phyloP scores from a whole-genome alignment of 2,329 filamentous ascomycete species.

The Boeremia exigua region DNA sequence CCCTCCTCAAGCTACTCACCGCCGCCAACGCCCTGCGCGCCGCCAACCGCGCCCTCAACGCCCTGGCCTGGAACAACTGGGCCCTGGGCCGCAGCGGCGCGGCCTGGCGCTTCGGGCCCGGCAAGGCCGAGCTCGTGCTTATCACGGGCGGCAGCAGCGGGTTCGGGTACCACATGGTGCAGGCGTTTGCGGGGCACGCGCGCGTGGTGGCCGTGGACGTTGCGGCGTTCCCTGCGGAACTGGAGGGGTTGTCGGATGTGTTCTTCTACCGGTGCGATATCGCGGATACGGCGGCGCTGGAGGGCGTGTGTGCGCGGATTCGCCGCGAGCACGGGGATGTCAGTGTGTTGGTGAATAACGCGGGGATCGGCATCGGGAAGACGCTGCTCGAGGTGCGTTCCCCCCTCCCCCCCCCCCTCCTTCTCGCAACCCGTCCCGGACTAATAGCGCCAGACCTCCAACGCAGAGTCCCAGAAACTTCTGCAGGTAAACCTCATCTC shows the following conservation, averaged over 20 bases:
- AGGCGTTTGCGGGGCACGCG: constrained; percentile 27
- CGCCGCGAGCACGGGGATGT: constrained; percentile 28
- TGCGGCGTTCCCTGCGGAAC: constrained; percentile 27
- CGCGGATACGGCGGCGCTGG: constrained; percentile 23
- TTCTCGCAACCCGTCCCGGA: neutral
- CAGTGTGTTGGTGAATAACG: constrained; percentile 43
- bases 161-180: constrained; percentile 41
- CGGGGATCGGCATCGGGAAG: constrained; percentile 33
- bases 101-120: constrained; percentile 27
- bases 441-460: constrained; percentile 32
- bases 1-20: constrained; percentile 30
- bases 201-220: constrained; percentile 35
- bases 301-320: constrained; percentile 29
- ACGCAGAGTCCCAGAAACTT: constrained; percentile 33
- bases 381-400: constrained; percentile 25
- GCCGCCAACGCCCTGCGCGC: constrained; percentile 23
- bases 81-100: constrained; percentile 29
- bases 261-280: constrained; percentile 38
- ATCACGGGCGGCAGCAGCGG: constrained; percentile 40
- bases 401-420: neutral
- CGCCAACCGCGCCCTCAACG: constrained; percentile 26
- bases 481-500: constrained; percentile 41
- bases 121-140: constrained; percentile 35
- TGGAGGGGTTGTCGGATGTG: constrained; percentile 29
- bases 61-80: constrained; percentile 47